A percentile compares a stretch with the other conserved stretches of the same genome.
phyloP scores from a whole-genome alignment of 306 rosid genomes.

The Mimosa pudica region DNA sequence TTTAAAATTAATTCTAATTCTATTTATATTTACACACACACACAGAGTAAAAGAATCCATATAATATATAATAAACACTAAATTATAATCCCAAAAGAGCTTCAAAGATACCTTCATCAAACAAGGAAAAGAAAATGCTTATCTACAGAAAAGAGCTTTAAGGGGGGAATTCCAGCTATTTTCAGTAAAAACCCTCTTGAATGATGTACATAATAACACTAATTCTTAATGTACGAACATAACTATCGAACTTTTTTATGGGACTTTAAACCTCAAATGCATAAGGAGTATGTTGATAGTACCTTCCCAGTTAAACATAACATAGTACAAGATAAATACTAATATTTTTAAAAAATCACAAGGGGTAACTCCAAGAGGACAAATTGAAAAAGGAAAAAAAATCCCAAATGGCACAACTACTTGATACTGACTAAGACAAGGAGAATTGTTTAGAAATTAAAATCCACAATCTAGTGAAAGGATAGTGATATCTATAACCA shows the following conservation, averaged over 20 bases:
- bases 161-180: not conserved
- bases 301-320: not conserved
- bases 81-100: not conserved
- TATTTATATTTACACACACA: too few relatives aligned
- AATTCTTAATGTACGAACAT: not conserved
- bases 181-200: slow-evolving; percentile 2
- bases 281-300: not conserved
- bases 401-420: slow-evolving; percentile 11
- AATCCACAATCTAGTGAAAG: not conserved
- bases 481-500: not conserved
- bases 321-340: not conserved
- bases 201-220: not conserved
- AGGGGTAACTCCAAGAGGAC: not conserved
- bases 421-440: not conserved
- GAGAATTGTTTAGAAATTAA: not conserved
- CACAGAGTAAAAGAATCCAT: too few relatives aligned
- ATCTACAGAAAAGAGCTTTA: not conserved
- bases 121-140: not conserved
- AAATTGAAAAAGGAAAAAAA: not conserved
- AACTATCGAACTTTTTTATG: not conserved
- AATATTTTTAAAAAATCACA: not conserved
- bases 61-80: too few relatives aligned
- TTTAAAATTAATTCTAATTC: too few relatives aligned
- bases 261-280: not conserved
- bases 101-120: slow-evolving; percentile 5